Percentiles rank a stretch among this genome's conserved stretches.
These are phyloP conservation scores for Bolboschoenoplectus hybrid DNA, from an alignment of 202 grass and related monocot genomes.

Conservation along the genomic window DNA sequence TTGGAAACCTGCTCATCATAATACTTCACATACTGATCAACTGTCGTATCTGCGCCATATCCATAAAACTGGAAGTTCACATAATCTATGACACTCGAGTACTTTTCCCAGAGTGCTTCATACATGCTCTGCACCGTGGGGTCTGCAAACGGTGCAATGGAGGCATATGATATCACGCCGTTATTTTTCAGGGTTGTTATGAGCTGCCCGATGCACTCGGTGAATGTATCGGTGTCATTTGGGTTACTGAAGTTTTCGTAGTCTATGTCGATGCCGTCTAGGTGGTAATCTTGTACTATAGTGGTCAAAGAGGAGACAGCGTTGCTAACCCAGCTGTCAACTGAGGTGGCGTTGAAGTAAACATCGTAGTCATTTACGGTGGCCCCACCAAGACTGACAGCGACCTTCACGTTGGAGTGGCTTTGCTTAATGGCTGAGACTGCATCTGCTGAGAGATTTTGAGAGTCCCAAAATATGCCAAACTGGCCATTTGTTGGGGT, in stretches of 20 bases:
- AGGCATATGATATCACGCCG: conserved; percentile 71
- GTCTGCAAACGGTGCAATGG: conserved; percentile 62
- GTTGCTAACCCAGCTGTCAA: conserved; percentile 67
- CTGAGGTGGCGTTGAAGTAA: conserved; percentile 56
- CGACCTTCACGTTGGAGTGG: conserved; percentile 64
- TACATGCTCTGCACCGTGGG: conserved; percentile 60
- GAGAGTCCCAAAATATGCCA: conserved; percentile 63
- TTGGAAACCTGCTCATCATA: conserved; percentile 61
- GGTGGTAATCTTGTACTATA: conserved; percentile 45
- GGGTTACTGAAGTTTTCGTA: conserved; percentile 62
- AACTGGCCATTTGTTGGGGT: conserved; percentile 60
- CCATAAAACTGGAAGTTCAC: conserved; percentile 93
- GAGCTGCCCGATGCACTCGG: conserved; percentile 62
- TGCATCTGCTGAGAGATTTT: conserved; percentile 45
- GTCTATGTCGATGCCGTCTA: conserved; percentile 79
- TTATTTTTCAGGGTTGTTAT: conserved; percentile 57
- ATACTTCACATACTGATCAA: conserved; percentile 46
- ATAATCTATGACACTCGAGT: conserved; percentile 63
- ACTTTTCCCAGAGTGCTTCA: conserved; percentile 51
- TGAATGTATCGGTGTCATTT: conserved; percentile 54
- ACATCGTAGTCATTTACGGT: conserved; percentile 43
- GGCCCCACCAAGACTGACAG: conserved; percentile 65
- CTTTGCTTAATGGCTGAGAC: conserved; percentile 49
- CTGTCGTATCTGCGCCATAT: conserved; percentile 51
- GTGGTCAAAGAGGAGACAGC: conserved; percentile 53